phyloP scores from a whole-genome alignment of 352 stramenopile genomes.

The Peronospora tabacina region DNA sequence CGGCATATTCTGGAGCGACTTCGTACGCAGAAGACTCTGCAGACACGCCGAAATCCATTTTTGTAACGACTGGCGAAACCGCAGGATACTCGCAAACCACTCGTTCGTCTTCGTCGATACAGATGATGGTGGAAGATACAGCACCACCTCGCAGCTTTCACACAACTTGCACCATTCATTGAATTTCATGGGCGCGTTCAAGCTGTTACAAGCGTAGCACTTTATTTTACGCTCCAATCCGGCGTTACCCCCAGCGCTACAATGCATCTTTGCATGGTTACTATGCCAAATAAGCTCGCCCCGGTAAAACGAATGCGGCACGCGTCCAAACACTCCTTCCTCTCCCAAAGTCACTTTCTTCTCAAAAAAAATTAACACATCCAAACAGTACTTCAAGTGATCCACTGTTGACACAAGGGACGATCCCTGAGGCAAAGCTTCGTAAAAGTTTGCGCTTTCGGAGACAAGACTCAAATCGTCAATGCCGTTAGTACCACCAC shows the following conservation, averaged over 20 bases:
- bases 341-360: slow-evolving; percentile 76
- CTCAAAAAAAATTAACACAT: slow-evolving; percentile 83
- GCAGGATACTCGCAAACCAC: slow-evolving; percentile 67
- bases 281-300: slow-evolving; percentile 70
- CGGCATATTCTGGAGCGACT: slow-evolving; percentile 67
- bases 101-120: slow-evolving; percentile 73
- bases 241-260: slow-evolving; percentile 19
- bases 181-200: slow-evolving; percentile 58
- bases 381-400: slow-evolving; percentile 73
- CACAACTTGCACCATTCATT: slow-evolving; percentile 75
- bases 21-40: slow-evolving; percentile 48
- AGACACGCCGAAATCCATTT: slow-evolving; percentile 77
- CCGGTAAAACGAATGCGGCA: slow-evolving; percentile 71
- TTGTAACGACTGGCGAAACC: slow-evolving; percentile 68
- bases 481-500: slow-evolving; percentile 19
- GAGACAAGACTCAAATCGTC: slow-evolving; percentile 55
- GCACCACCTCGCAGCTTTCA: slow-evolving; percentile 59
- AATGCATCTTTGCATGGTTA: slow-evolving; percentile 26
- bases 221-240: slow-evolving; percentile 55
- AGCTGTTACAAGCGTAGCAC: slow-evolving; percentile 64
- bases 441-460: slow-evolving; percentile 63
- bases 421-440: slow-evolving; percentile 41
- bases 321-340: slow-evolving; percentile 51
- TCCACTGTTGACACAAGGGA: slow-evolving; percentile 54
- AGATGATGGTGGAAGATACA: slow-evolving; percentile 71